A percentile compares a stretch with the other conserved stretches of the same genome.
phyloP scores from a whole-genome alignment of 352 stramenopile genomes.

The Globisporangium alternatum region DNA sequence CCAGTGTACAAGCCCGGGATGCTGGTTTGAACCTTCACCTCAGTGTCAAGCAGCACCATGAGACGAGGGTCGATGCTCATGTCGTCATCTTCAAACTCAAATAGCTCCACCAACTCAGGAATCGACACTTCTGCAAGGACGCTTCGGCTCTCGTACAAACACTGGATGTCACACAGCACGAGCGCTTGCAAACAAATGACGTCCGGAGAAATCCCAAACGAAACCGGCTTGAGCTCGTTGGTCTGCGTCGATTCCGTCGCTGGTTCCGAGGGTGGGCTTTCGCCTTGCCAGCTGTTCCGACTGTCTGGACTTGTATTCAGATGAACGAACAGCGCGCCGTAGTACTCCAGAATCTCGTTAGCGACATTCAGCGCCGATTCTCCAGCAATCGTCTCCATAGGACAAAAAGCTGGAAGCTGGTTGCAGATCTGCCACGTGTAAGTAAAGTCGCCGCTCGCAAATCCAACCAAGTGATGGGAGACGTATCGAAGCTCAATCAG shows the following conservation, averaged over 20 bases:
- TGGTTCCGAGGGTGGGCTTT: slow-evolving; percentile 20
- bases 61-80: slow-evolving; percentile 46
- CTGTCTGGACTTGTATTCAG: slow-evolving; percentile 59
- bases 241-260: slow-evolving; percentile 4
- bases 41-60: slow-evolving; percentile 34
- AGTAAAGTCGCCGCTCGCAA: slow-evolving; percentile 49
- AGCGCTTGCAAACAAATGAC: slow-evolving; percentile 62
- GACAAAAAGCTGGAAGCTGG: slow-evolving; percentile 43
- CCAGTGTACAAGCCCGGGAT: slow-evolving; percentile 17
- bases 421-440: slow-evolving; percentile 83
- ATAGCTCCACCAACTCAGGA: slow-evolving; percentile 60
- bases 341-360: slow-evolving; percentile 79
- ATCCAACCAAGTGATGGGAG: slow-evolving; percentile 71
- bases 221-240: slow-evolving; percentile 14
- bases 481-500: slow-evolving; percentile 83
- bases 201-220: slow-evolving; percentile 50
- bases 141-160: slow-evolving; percentile 75
- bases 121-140: slow-evolving; percentile 61
- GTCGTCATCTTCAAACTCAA: slow-evolving; percentile 81
- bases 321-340: slow-evolving; percentile 57
- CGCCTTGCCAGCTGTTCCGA: slow-evolving; percentile 29
- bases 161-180: slow-evolving; percentile 78
- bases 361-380: slow-evolving; percentile 61
- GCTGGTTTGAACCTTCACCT: slow-evolving; percentile 19
- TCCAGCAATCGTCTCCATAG: slow-evolving; percentile 46